These are phyloP conservation scores for Straminergon stramineum DNA, from an alignment of 225 moss, liverwort and hornwort species.

Conservation along the genomic window DNA sequence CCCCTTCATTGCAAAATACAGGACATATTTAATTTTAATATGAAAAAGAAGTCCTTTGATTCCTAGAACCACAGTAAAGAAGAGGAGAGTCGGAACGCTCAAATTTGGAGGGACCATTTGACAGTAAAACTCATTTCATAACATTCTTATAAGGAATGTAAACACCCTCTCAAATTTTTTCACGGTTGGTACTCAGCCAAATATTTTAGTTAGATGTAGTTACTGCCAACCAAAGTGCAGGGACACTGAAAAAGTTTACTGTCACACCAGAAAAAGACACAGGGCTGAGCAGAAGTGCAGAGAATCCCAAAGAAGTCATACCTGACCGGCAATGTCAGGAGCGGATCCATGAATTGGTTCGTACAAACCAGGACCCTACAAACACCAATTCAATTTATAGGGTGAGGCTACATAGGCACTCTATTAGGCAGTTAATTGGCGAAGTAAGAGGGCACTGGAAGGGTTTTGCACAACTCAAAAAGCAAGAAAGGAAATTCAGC, in stretches of 20 bases:
- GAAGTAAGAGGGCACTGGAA: not conserved
- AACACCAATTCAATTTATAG: not conserved
- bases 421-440: not conserved
- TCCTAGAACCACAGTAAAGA: not conserved
- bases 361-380: slow-evolving; percentile 87
- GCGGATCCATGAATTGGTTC: slow-evolving; percentile 99
- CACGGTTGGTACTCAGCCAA: not conserved
- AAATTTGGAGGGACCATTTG: not conserved
- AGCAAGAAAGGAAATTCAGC: not conserved
- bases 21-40: not conserved
- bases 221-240: not conserved
- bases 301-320: slow-evolving; percentile 17
- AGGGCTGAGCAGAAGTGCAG: not conserved
- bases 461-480: not conserved
- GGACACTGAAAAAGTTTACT: not conserved
- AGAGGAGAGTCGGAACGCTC: not conserved
- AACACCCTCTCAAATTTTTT: not conserved
- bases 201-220: not conserved
- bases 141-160: not conserved
- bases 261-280: not conserved
- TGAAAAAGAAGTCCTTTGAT: not conserved
- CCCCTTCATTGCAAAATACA: not conserved
- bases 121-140: not conserved
- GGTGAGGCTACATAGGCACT: not conserved
- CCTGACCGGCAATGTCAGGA: slow-evolving; percentile 97